A percentile compares a stretch with the other conserved stretches of the same genome.
Evolutionary conservation across 2,329 filamentous ascomycete genomes (phyloP).

Genomic region (Beauveria medogensis): DNA sequence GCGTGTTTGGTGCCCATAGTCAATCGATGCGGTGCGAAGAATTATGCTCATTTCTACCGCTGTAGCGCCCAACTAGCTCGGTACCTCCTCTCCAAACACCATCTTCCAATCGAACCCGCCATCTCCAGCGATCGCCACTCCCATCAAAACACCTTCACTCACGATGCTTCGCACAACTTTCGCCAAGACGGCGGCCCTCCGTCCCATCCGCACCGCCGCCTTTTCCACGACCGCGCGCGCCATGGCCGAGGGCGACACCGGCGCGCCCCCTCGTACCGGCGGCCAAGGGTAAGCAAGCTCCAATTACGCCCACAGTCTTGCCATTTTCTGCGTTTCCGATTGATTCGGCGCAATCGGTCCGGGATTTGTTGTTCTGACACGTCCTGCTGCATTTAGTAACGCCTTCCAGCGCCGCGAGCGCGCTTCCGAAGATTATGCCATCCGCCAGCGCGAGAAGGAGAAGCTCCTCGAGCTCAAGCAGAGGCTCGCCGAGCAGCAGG

Average conservation of each 20-base stretch:
- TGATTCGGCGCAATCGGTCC: not conserved
- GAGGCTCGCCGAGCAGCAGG: conserved; percentile 68
- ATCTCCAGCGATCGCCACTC: not conserved
- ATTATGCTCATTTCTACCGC: too few species aligned
- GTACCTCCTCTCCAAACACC: conserved; percentile 1
- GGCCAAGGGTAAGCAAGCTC: conserved; percentile 42
- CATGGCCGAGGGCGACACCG: conserved; percentile 65
- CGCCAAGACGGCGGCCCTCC: conserved; percentile 44
- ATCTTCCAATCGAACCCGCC: conserved; percentile 13
- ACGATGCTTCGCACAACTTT: conserved; percentile 62
- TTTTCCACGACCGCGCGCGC: conserved; percentile 56
- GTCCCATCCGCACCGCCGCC: conserved; percentile 46
- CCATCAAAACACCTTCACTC: conserved; percentile 13
- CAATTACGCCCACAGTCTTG: not conserved
- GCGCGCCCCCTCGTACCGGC: conserved; percentile 46
- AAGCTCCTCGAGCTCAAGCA: conserved; percentile 74
- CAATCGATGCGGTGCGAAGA: too few species aligned
- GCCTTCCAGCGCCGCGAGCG: conserved; percentile 88
- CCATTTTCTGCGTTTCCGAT: not conserved
- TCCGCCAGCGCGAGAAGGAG: conserved; percentile 80
- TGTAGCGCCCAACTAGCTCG: too few species aligned
- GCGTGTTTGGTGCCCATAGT: too few species aligned
- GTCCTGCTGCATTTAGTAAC: conserved; percentile 50
- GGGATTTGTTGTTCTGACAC: not conserved
- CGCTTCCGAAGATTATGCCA: conserved; percentile 76